Base-by-base conservation (phyloP, 176 grass and related monocot genomes). In the Bonia amplexicaulis region DNA sequence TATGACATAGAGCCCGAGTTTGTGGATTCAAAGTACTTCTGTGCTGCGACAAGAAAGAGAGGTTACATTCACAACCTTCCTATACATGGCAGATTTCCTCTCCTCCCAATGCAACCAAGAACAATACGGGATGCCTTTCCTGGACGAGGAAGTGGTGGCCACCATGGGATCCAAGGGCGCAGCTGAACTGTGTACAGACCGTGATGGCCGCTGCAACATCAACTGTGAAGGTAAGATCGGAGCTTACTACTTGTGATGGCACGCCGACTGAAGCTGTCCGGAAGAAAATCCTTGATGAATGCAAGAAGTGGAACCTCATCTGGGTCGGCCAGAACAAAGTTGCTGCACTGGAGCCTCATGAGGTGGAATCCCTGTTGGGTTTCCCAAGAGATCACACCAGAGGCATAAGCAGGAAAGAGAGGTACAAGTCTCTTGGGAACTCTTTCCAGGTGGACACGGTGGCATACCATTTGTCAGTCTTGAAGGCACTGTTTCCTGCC, bases 381-480 rank as follows among this genome's bases (percentile, higher is more conserved):
- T 44, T 9, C 9, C 41, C 41, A 44, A 44, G 85, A 85, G 70
- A 93, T 49, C 88, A 93, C 29, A 90, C 91, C 25, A 84, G 88
- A n/a, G 80, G 84, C 7, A 44, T 68, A 23, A 88, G 71, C 19
- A 55, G 82, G 73, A 88, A 81, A 5, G 88, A 90, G 3, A 90
- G 19, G 88, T 93, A 88, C 63, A 41, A 26, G 45, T 88, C 88
- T 7, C 64, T 88, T 9, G 91, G 85, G 4, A 93, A 90, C 55
- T 90, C 91, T 1, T 90, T 90, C 46, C 88, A 90, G 23, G 88
- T 90, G 20, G 85, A 90, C 67, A 93, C 88, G 0, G 66, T 88
- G 17, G 88, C 85, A 0, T 90, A 65, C 22, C 88, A 85, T 9
- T 41, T 93, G 1, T 88, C 85, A 0, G 87, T 78, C 15, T 57